Percentiles rank a stretch among this genome's conserved stretches.
Conservation (phyloP, 73 alveolate genomes). For the Strombidium stylifer region DNA sequence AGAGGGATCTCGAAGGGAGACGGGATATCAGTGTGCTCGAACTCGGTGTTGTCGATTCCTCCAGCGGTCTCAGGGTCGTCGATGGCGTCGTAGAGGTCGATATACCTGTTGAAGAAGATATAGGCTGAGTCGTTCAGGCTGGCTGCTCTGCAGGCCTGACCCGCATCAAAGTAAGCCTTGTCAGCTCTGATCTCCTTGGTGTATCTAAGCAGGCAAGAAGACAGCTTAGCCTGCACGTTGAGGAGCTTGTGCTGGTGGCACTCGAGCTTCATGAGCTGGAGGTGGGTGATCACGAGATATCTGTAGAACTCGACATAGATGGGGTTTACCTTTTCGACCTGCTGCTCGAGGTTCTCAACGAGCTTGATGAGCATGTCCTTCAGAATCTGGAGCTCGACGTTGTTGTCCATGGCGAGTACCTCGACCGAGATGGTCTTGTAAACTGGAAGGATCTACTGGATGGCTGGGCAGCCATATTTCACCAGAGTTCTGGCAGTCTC, state of each 20-base stretch:
- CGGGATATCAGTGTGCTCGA: constrained; percentile 96
- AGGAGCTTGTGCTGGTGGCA: constrained; percentile 78
- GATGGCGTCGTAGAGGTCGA: constrained; percentile 97
- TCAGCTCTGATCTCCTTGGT: constrained; percentile 97
- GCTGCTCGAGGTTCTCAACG: constrained; percentile 79
- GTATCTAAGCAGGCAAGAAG: constrained; percentile 93
- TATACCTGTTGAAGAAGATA: constrained; percentile 93
- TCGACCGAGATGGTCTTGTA: constrained; percentile 96
- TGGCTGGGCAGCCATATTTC: constrained; percentile 92
- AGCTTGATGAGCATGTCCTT: constrained; percentile 84
- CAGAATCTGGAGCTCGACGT: constrained; percentile 84
- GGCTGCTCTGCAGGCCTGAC: constrained; percentile 92
- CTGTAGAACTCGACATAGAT: constrained; percentile 79
- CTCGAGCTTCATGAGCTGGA: constrained; percentile 76
- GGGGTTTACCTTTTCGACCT: constrained; percentile 77
- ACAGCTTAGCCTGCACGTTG: constrained; percentile 82
- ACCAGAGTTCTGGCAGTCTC: constrained; percentile 92
- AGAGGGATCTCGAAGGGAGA: constrained; percentile 94
- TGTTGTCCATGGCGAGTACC: constrained; percentile 94
- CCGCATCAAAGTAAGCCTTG: constrained; percentile 98
- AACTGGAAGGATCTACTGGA: constrained; percentile 80
- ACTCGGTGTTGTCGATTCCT: constrained; percentile 92
- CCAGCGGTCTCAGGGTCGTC: constrained; percentile 97
- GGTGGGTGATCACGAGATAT: constrained; percentile 80
- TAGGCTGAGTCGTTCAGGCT: constrained; percentile 89